phyloP scores from a whole-genome alignment of 2,329 filamentous ascomycete genomes.

The Fusarium incarnatum region DNA sequence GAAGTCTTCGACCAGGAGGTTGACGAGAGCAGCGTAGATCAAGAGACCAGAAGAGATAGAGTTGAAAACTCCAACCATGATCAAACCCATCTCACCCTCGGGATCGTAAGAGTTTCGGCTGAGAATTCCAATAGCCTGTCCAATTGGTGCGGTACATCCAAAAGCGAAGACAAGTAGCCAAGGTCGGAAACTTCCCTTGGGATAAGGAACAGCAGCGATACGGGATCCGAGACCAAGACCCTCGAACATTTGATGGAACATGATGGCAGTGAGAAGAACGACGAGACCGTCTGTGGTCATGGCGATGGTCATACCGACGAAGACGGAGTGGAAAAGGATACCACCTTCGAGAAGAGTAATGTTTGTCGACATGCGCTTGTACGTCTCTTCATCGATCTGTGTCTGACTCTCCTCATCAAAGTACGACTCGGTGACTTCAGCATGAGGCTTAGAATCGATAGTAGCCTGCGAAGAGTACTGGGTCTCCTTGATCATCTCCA shows the following conservation, averaged over 20 bases:
- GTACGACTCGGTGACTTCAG: constrained; percentile 48
- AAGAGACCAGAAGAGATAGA: constrained; percentile 72
- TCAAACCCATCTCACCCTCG: constrained; percentile 71
- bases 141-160: constrained; percentile 72
- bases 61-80: constrained; percentile 74
- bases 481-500: constrained; percentile 61
- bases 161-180: constrained; percentile 73
- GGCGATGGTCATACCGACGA: constrained; percentile 78
- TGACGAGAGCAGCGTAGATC: constrained; percentile 72
- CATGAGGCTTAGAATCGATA: constrained; percentile 49
- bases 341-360: constrained; percentile 81
- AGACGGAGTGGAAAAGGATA: constrained; percentile 82
- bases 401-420: constrained; percentile 59
- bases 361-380: constrained; percentile 75
- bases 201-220: constrained; percentile 74
- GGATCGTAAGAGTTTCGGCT: constrained; percentile 70
- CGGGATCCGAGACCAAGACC: constrained; percentile 77
- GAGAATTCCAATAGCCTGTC: constrained; percentile 71
- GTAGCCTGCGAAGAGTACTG: constrained; percentile 27
- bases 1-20: constrained; percentile 74
- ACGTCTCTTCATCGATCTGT: constrained; percentile 57
- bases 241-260: constrained; percentile 78
- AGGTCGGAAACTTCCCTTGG: constrained; percentile 65
- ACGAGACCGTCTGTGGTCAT: constrained; percentile 76
- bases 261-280: constrained; percentile 74